Conservation (phyloP, 2,329 filamentous ascomycete species). For the Xylariaceae sp. region DNA sequence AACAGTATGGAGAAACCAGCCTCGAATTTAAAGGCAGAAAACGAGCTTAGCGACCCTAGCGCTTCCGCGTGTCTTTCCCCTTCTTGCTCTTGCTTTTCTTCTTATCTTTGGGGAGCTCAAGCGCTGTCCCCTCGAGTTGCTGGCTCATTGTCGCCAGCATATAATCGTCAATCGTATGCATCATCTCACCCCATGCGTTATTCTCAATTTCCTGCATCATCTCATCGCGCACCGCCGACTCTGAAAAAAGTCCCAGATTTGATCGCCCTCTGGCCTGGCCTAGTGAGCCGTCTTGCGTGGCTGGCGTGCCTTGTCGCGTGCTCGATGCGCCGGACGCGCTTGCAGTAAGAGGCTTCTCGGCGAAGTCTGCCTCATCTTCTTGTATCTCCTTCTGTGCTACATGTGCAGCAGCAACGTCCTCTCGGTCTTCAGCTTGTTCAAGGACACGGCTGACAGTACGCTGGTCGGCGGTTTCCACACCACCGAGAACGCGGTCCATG, state of each 20-base stretch:
- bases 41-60: constrained; percentile 29
- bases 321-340: constrained; percentile 48
- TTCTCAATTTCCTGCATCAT: constrained; percentile 43
- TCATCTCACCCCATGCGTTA: constrained; percentile 56
- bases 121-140: constrained; percentile 53
- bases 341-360: constrained; percentile 53
- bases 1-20: not conserved
- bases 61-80: constrained; percentile 55
- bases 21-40: not conserved
- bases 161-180: constrained; percentile 68
- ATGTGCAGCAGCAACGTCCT: constrained; percentile 84
- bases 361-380: constrained; percentile 81
- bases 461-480: constrained; percentile 57
- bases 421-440: constrained; percentile 85
- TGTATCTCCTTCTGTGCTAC: constrained; percentile 85
- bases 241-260: constrained; percentile 38
- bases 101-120: constrained; percentile 62
- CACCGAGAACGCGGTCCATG: constrained; percentile 79
- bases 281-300: constrained; percentile 36
- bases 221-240: constrained; percentile 36
- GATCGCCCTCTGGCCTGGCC: constrained; percentile 32
- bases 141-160: constrained; percentile 67
- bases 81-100: constrained; percentile 58
- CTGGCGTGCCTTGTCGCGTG: constrained; percentile 48
- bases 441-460: constrained; percentile 66